phyloP scores from a whole-genome alignment of 768 basidiomycete species.

The Boletus tylopilopsis region DNA sequence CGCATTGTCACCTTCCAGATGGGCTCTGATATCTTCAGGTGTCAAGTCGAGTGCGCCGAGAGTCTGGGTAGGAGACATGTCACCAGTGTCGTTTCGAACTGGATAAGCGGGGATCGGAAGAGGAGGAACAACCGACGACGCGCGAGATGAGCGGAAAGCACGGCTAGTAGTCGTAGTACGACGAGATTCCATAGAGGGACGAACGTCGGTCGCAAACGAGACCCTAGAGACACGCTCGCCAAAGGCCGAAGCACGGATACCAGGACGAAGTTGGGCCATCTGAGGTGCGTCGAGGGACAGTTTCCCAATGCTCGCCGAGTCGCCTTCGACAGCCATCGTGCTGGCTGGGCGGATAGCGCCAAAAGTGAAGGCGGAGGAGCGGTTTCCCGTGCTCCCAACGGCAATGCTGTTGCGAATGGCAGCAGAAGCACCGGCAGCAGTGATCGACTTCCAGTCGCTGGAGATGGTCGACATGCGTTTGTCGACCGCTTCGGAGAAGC shows the following conservation, averaged over 20 bases:
- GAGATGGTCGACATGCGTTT: constrained; percentile 83
- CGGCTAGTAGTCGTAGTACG: constrained; percentile 41
- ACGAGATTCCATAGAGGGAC: constrained; percentile 43
- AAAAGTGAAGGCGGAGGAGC: constrained; percentile 52
- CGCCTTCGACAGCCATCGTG: constrained; percentile 42
- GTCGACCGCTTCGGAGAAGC: constrained; percentile 67
- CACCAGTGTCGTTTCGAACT: constrained; percentile 23
- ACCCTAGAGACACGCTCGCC: constrained; percentile 56
- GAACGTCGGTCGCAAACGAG: constrained; percentile 64
- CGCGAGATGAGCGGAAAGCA: constrained; percentile 42
- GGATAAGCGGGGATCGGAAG: constrained; percentile 29
- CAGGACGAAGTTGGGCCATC: constrained; percentile 49
- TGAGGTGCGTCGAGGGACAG: constrained; percentile 36
- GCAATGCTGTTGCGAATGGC: constrained; percentile 72
- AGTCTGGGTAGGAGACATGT: constrained; percentile 44
- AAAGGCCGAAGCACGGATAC: constrained; percentile 48
- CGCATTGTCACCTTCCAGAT: constrained; percentile 38
- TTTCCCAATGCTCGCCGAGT: constrained; percentile 31
- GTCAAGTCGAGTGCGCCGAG: constrained; percentile 42
- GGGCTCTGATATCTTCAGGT: constrained; percentile 58
- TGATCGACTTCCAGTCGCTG: constrained; percentile 72
- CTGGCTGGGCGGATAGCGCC: constrained; percentile 51
- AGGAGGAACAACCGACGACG: constrained; percentile 39
- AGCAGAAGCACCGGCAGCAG: constrained; percentile 63
- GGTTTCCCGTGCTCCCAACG: constrained; percentile 32